phyloP scores from a whole-genome alignment of 345 rosid genomes.

The Euphorbia tirucalli region DNA sequence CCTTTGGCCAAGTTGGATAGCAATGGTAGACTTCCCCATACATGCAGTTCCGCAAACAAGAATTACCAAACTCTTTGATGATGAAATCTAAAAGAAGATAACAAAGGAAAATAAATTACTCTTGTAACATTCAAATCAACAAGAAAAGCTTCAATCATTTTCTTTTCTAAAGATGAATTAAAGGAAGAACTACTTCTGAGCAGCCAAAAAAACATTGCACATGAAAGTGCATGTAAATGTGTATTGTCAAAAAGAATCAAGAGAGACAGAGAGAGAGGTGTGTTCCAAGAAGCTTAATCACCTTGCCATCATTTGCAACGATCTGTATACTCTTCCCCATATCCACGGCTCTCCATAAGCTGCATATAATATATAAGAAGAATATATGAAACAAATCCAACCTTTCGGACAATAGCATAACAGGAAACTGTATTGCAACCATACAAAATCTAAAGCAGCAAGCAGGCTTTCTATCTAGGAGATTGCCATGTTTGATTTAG shows the following conservation, averaged over 20 bases:
- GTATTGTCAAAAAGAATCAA: neutral
- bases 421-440: neutral
- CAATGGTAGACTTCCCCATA: conserved; percentile 95
- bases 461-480: neutral
- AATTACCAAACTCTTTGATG: conserved; percentile 95
- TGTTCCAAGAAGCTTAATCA: conserved; percentile 17
- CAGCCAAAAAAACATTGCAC: neutral
- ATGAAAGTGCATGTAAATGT: neutral
- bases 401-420: neutral
- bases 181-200: neutral
- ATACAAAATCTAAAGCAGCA: neutral
- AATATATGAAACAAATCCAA: conserved; percentile 8
- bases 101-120: conserved; percentile 13
- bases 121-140: conserved; percentile 4
- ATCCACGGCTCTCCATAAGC: conserved; percentile 94
- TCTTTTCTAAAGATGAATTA: neutral
- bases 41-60: conserved; percentile 99
- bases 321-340: conserved; percentile 78
- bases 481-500: neutral
- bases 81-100: conserved; percentile 63
- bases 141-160: neutral
- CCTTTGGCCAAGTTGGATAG: conserved; percentile 97
- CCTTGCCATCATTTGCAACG: conserved; percentile 99
- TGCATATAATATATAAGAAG: conserved; percentile 33
- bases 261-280: neutral